Evolutionary conservation across 805 yeast species (phyloP), one percentile per base, ranked within the genome.

Genomic region (Ogataea thermomethanolica): DNA sequence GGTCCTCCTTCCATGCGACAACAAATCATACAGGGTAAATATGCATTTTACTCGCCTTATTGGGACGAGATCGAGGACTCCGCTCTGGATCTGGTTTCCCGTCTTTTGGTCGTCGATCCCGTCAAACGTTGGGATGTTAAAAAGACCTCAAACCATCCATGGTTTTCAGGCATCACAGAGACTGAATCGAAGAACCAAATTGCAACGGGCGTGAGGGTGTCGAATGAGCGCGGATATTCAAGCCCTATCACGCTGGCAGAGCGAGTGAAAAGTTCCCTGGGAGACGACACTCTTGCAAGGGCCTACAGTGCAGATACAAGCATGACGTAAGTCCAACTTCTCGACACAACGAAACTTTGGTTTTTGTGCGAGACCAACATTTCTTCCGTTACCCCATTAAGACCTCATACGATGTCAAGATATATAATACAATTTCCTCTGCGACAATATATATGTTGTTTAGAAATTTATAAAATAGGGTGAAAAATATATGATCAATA

Each of bases 1-100:
- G 90, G 81, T 0, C 93, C 93, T 8, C 91, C 91, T 8, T 70
- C 73, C 17, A 80, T 84, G 84, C 74, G 78, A 44, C 86, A 84
- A 31, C 93, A 84, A 59, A 84, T 84, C 36, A 51, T 81, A 8
- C 64, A 66, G 25, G 91, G 84, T 0, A 75, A 72, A 44, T 83
- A 70, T 59, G 88, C 89, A 0, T 84, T 84, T 55, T 84, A 78
- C 56, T 76, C 86, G 5, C 91, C 91, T 0, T 84, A 79, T 51
- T 84, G 90, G 85, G 91, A 84, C 59, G 73, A 73, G 1, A 79
- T 84, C 14, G 71, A 70, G 26, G 91, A 84, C 56, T 55, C 70
- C 4, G 86, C 77, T 0, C 58, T 84, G 37, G 89, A 84, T 55
- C 62, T 84, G 42, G 81, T 84, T 4, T 70, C 84, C 5, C 70